Evolutionary conservation across 116 monocot species (phyloP), one percentile per base, ranked within the genome.

Genomic region (Iris pallida): DNA sequence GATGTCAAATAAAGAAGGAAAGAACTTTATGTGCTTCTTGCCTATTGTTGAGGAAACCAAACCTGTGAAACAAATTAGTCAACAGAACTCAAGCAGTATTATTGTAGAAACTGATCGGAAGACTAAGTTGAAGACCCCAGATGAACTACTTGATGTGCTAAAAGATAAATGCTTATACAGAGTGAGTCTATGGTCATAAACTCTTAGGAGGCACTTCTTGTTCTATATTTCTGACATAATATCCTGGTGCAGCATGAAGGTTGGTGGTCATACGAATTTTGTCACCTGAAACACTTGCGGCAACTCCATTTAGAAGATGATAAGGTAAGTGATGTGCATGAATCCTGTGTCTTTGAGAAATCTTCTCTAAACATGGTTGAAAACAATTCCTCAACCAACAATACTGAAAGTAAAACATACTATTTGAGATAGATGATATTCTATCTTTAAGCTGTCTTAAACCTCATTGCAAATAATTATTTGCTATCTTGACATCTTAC

Each of bases 181-280:
- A 69, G 98, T 99, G 68, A 65, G 78, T 30, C 30, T 30, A 30
- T 30, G 30, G 30, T 30, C 30, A 30, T 30, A 30, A 30, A 30
- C 30, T 30, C 30, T 30, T 30, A 30, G 30, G 30, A 30, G 30
- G 30, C 30, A 30, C 30, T 30, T 30, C 30, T 30, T 30, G 30
- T 30, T 30, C 30, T 30, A 30, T 30, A 30, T 30, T 30, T 30
- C 30, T 30, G 30, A 30, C n/a, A n/a, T n/a, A n/a, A n/a, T n/a
- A n/a, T n/a, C n/a, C n/a, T n/a, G 48, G n/a, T 78, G 71, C 79
- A 93, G 98, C 79, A 88, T 68, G 93, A 99, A 71, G 88, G 88
- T 46, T 99, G 98, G 98, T 99, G 98, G 93, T 75, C 89, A 53
- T 99, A 93, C 75, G 98, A 99, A 73, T 83, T 98, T 56, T 99